These are phyloP conservation scores for Tricladium varicosporioides DNA, from an alignment of 2,329 filamentous ascomycete genomes.

Conservation along the genomic window DNA sequence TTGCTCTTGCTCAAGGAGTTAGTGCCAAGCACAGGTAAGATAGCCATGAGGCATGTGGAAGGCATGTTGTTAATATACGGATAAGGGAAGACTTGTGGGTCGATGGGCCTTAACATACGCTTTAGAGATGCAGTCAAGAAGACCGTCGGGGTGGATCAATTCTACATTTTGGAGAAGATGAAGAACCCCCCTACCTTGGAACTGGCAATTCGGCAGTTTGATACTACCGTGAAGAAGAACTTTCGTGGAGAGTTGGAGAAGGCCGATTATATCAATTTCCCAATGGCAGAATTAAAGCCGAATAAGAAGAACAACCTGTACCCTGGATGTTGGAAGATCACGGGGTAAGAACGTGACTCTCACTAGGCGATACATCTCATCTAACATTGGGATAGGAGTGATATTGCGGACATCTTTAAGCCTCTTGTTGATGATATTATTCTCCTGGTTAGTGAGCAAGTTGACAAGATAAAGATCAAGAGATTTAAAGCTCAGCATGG, in stretches of 20 bases:
- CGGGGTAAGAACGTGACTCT: constrained; percentile 11
- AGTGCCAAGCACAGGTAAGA: constrained; percentile 23
- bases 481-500: constrained; percentile 38
- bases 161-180: constrained; percentile 29
- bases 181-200: constrained; percentile 22
- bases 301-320: constrained; percentile 22
- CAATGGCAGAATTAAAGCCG: constrained; percentile 28
- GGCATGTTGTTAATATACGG: no score
- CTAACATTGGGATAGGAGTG: no score
- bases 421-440: constrained; percentile 42
- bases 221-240: constrained; percentile 30
- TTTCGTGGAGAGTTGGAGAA: constrained; percentile 27
- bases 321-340: constrained; percentile 20
- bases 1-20: constrained; percentile 29
- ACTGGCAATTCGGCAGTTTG: constrained; percentile 33
- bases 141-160: constrained; percentile 28
- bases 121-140: constrained; percentile 27
- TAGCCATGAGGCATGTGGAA: neutral
- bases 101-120: constrained; percentile 26
- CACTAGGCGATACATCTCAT: no score
- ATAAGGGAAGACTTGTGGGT: constrained; percentile 12
- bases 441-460: constrained; percentile 42
- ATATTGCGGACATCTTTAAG: constrained; percentile 53
- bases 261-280: constrained; percentile 30
- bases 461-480: constrained; percentile 40